These are phyloP conservation scores for Ampelocalamus luodianensis DNA, from an alignment of 176 grass and related monocot species.

Conservation along the genomic window DNA sequence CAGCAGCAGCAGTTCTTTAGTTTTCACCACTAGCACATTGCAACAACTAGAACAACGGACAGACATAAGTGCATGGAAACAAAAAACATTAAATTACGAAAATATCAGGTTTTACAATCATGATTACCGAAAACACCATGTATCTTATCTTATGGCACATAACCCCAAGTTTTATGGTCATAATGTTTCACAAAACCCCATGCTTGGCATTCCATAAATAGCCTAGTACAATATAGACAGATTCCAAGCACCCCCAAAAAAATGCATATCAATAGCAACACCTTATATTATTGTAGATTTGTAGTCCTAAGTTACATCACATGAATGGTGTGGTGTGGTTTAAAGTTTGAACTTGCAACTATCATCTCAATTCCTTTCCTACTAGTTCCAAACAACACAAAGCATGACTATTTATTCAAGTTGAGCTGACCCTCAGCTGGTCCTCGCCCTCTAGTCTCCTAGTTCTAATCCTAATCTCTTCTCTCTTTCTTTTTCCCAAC, in stretches of 20 bases:
- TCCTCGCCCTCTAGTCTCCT: neutral
- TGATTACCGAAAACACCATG: no score
- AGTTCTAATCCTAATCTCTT: constrained; percentile 39
- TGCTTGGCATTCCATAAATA: neutral
- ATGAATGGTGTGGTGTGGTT: constrained; percentile 31
- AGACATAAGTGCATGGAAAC: neutral
- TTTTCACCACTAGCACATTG: neutral
- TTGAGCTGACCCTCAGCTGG: constrained; percentile 4
- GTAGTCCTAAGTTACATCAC: neutral
- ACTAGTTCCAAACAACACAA: neutral
- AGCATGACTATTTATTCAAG: constrained; percentile 24
- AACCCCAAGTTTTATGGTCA: neutral
- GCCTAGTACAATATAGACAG: neutral
- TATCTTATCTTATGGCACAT: neutral
- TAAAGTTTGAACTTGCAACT: neutral
- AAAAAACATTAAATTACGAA: neutral
- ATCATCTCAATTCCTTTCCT: neutral
- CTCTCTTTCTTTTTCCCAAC: constrained; percentile 13
- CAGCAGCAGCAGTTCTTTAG: neutral
- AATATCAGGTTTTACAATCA: neutral
- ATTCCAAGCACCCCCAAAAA: neutral
- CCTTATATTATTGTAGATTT: neutral
- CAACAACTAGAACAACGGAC: constrained; percentile 25
- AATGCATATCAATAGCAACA: neutral
- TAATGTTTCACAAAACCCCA: neutral